A percentile compares a stretch with the other conserved stretches of the same genome.
phyloP scores from a whole-genome alignment of 2,329 filamentous ascomycete species.

The Shiraia bambusicola region DNA sequence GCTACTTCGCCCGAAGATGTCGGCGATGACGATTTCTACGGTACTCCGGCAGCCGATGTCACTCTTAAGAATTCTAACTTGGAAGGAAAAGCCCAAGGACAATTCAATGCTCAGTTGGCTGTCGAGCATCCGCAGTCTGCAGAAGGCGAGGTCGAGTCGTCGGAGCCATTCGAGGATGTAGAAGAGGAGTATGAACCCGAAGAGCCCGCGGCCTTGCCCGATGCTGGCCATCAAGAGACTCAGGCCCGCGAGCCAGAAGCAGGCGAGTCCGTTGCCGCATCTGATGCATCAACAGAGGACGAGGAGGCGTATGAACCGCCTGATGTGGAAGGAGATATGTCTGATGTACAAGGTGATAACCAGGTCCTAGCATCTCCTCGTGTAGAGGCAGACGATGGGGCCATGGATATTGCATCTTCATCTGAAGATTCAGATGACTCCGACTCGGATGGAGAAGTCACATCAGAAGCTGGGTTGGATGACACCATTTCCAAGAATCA shows the following conservation, averaged over 20 bases:
- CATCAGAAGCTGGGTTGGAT: conserved; percentile 14
- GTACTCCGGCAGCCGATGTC: conserved; percentile 18
- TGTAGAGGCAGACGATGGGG: conserved; percentile 31
- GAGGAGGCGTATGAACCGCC: conserved; percentile 39
- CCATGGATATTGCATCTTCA: conserved; percentile 39
- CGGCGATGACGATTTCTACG: conserved; percentile 39
- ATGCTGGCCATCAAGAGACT: conserved; percentile 6
- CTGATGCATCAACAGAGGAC: conserved; percentile 25
- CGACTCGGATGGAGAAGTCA: conserved; percentile 17
- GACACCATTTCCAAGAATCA: conserved; percentile 14
- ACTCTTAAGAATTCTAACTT: not conserved
- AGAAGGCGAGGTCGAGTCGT: conserved; percentile 41
- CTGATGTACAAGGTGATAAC: conserved; percentile 7
- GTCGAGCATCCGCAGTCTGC: conserved; percentile 25
- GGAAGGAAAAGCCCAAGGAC: conserved; percentile 4
- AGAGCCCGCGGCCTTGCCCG: conserved; percentile 13
- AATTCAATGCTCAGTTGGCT: not conserved
- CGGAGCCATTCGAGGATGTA: conserved; percentile 29
- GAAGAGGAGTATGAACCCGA: conserved; percentile 40
- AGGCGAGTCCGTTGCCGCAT: conserved; percentile 10
- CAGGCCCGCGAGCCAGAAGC: conserved; percentile 5
- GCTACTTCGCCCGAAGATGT: conserved; percentile 28
- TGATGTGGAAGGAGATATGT: conserved; percentile 25
- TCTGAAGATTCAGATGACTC: conserved; percentile 30
- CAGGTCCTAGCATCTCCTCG: conserved; percentile 2